A percentile compares a stretch with the other conserved stretches of the same genome.
Evolutionary conservation across 129 eudicot species (phyloP).

Genomic region (Kitagawia praeruptora): DNA sequence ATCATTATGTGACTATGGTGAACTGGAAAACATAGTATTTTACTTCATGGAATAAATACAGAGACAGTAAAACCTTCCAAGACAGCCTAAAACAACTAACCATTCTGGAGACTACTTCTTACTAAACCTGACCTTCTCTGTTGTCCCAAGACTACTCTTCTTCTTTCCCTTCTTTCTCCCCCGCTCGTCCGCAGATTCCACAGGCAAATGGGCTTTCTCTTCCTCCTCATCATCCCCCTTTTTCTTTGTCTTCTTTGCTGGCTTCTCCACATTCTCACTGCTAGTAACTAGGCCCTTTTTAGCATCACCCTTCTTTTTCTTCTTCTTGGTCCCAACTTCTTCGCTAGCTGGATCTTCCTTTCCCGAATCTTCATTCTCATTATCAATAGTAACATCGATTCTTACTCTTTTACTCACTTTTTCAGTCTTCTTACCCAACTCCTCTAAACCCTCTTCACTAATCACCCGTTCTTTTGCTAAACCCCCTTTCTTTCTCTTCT

Average conservation of each 20-base stretch:
- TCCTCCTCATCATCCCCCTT: conserved; percentile 18
- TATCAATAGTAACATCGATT: background rate
- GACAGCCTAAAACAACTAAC: background rate
- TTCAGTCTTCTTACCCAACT: background rate
- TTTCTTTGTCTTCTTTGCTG: conserved; percentile 15
- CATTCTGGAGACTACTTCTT: conserved; percentile 16
- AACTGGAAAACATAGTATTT: background rate
- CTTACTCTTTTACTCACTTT: background rate
- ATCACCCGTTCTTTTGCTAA: conserved; percentile 1
- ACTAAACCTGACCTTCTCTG: conserved; percentile 3
- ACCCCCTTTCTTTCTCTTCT: conserved; percentile 26
- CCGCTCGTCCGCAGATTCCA: background rate
- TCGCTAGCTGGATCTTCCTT: conserved; percentile 11
- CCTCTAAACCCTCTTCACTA: conserved; percentile 1
- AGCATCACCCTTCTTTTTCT: conserved; percentile 24
- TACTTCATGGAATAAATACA: conserved; percentile 3
- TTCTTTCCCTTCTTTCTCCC: conserved; percentile 21
- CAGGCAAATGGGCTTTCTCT: conserved; percentile 1
- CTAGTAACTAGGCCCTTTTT: background rate
- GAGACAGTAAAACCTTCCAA: background rate
- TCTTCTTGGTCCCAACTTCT: conserved; percentile 17
- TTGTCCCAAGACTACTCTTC: conserved; percentile 19
- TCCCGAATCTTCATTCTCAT: conserved; percentile 1
- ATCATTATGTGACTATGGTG: background rate
- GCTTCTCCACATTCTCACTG: conserved; percentile 13